phyloP scores from a whole-genome alignment of 164 flowering plant genomes.

The Nelumbo lutea region DNA sequence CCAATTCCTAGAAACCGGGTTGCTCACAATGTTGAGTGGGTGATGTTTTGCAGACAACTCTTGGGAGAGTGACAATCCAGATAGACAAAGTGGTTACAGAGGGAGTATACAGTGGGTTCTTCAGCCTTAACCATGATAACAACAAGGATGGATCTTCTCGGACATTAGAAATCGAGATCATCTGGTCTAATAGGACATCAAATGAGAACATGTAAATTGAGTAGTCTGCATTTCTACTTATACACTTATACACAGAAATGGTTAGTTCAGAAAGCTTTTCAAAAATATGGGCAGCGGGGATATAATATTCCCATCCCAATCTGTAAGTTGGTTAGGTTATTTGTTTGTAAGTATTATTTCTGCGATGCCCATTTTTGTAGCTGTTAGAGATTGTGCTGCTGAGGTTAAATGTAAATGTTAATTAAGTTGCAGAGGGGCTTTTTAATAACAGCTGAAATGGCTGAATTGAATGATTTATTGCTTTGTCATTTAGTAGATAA shows the following conservation, averaged over 20 bases:
- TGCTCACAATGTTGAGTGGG: not conserved
- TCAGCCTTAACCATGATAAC: constrained; percentile 70
- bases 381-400: constrained; percentile 17
- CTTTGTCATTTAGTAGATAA: too few species aligned
- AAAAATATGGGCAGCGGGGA: constrained; percentile 12
- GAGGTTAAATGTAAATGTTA: constrained; percentile 26
- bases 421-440: constrained; percentile 11
- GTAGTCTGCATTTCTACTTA: not conserved
- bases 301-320: constrained; percentile 3
- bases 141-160: constrained; percentile 73
- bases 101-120: constrained; percentile 71
- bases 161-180: constrained; percentile 80
- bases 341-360: constrained; percentile 29
- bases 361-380: constrained; percentile 48
- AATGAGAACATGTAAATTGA: constrained; percentile 31
- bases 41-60: constrained; percentile 51
- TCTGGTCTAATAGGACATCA: constrained; percentile 67
- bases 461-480: too few species aligned
- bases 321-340: constrained; percentile 5
- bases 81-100: constrained; percentile 86
- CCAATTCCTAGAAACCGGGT: not conserved
- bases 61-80: constrained; percentile 84
- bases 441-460: too few species aligned
- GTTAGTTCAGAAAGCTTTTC: constrained; percentile 10
- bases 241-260: not conserved